Evolutionary conservation across 23 red algal genomes (phyloP).

Genomic region (Gracilariopsis chorda): DNA sequence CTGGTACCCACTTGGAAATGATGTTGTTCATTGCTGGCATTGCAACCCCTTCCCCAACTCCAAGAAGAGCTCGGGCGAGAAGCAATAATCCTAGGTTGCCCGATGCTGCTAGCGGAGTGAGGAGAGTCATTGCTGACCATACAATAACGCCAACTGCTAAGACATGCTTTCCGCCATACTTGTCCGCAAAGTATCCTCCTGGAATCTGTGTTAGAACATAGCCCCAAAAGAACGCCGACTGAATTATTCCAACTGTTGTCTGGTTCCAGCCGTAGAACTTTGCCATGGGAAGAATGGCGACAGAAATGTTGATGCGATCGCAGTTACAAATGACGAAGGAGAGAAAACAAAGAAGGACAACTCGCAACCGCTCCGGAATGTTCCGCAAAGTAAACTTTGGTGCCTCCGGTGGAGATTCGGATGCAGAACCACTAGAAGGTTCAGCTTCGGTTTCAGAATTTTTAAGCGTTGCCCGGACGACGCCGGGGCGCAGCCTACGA

Average conservation of each 20-base stretch:
- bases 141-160: constrained; percentile 81
- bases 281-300: constrained; percentile 98
- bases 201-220: constrained; percentile 97
- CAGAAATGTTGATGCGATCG: constrained; percentile 92
- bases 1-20: constrained; percentile 92
- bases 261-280: constrained; percentile 84
- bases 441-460: background rate
- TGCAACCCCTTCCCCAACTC: constrained; percentile 96
- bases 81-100: constrained; percentile 64
- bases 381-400: background rate
- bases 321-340: constrained; percentile 96
- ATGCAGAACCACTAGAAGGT: background rate
- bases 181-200: constrained; percentile 85
- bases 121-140: constrained; percentile 95
- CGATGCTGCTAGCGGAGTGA: constrained; percentile 88
- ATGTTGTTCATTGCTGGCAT: constrained; percentile 99
- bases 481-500: background rate
- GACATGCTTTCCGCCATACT: constrained; percentile 86
- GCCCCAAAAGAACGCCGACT: constrained; percentile 94
- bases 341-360: constrained; percentile 87
- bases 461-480: background rate
- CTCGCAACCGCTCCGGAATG: constrained; percentile 66
- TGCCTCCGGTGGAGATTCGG: background rate
- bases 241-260: constrained; percentile 91
- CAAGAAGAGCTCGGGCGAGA: constrained; percentile 82